These are phyloP conservation scores for Monilinia laxa DNA, from an alignment of 2,329 filamentous ascomycete genomes.

Conservation along the genomic window DNA sequence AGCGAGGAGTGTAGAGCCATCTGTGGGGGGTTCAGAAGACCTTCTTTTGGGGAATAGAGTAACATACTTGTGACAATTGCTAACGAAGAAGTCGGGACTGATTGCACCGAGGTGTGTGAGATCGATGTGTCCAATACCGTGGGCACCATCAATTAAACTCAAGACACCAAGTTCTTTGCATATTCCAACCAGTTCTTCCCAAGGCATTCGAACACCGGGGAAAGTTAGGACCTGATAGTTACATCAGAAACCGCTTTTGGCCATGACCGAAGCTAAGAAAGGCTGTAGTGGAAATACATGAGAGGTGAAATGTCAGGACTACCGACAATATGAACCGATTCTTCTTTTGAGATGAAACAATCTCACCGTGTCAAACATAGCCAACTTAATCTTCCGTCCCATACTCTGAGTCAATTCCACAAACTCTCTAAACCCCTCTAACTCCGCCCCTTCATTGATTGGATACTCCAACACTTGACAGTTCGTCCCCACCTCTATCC, in stretches of 20 bases:
- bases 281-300: background rate
- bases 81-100: constrained; percentile 82
- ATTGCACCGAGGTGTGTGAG: constrained; percentile 55
- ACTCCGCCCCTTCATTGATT: constrained; percentile 53
- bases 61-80: constrained; percentile 88
- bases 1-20: constrained; percentile 80
- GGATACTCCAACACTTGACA: constrained; percentile 65
- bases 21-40: constrained; percentile 14
- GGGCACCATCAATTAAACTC: constrained; percentile 79
- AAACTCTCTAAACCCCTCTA: background rate
- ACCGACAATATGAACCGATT: background rate
- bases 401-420: background rate
- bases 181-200: constrained; percentile 60
- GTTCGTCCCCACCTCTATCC: constrained; percentile 17
- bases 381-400: background rate
- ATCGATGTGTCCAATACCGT: constrained; percentile 60
- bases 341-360: constrained; percentile 39
- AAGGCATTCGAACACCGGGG: constrained; percentile 78
- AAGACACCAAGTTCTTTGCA: constrained; percentile 68
- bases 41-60: no score
- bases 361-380: constrained; percentile 16
- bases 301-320: constrained; percentile 4
- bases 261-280: background rate
- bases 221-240: constrained; percentile 69
- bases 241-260: background rate